A percentile compares a stretch with the other conserved stretches of the same genome.
Conservation (phyloP, 139 green algal species). For the Chara braunii region DNA sequence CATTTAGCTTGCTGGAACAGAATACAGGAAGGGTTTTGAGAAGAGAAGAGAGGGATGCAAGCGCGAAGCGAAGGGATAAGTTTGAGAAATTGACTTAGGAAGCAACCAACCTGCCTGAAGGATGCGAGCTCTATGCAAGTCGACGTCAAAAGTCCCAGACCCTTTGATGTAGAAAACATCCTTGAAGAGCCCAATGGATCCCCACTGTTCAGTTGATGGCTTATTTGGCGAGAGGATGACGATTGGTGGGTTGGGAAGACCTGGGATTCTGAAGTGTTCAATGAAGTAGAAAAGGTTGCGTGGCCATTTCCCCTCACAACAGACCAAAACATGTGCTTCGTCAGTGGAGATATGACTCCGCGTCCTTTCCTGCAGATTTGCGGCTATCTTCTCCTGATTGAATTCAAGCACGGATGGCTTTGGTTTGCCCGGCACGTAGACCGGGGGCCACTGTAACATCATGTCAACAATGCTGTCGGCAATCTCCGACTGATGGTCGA, state of each 20-base stretch:
- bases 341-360: not conserved
- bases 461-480: slow-evolving; percentile 9
- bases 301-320: slow-evolving; percentile 11
- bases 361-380: slow-evolving; percentile 2
- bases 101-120: slow-evolving; percentile 22
- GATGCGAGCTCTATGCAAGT: slow-evolving; percentile 24
- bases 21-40: too few species aligned
- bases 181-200: slow-evolving; percentile 12
- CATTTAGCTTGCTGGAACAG: too few species aligned
- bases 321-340: slow-evolving; percentile 15
- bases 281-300: slow-evolving; percentile 28
- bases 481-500: slow-evolving; percentile 1
- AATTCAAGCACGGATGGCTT: slow-evolving; percentile 3
- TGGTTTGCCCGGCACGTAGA: not conserved
- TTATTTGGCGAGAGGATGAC: slow-evolving; percentile 18
- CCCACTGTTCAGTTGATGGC: slow-evolving; percentile 22
- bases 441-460: slow-evolving; percentile 9
- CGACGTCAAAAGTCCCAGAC: slow-evolving; percentile 24
- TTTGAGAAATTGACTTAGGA: too few species aligned
- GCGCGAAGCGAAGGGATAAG: too few species aligned
- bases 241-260: not conserved
- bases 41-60: too few species aligned
- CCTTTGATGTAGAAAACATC: slow-evolving; percentile 34
- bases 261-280: not conserved
- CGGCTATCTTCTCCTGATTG: not conserved